These are phyloP conservation scores for Nitzschia inconspicua DNA, from an alignment of 108 stramenopile genomes.

Conservation along the genomic window DNA sequence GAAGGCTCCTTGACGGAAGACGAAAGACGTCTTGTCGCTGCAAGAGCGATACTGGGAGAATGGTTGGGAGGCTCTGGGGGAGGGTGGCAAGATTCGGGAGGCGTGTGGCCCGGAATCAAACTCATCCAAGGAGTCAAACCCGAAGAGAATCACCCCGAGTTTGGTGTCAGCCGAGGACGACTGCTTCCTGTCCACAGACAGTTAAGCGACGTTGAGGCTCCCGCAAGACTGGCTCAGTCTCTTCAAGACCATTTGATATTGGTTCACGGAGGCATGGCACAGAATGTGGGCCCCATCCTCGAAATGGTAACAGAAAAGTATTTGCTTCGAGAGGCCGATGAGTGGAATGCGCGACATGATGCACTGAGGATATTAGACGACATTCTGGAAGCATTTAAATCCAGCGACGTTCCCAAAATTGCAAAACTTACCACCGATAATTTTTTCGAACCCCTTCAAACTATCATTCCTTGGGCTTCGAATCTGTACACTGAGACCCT, in stretches of 20 bases:
- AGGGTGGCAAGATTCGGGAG: slow-evolving; percentile 59
- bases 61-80: slow-evolving; percentile 69
- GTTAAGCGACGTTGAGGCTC: slow-evolving; percentile 45
- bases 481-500: slow-evolving; percentile 59
- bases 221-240: slow-evolving; percentile 24
- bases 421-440: slow-evolving; percentile 50
- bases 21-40: slow-evolving; percentile 55
- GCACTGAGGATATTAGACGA: slow-evolving; percentile 50
- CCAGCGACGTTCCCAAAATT: slow-evolving; percentile 33
- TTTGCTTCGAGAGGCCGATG: slow-evolving; percentile 45
- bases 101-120: slow-evolving; percentile 63
- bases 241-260: slow-evolving; percentile 43
- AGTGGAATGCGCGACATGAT: slow-evolving; percentile 48
- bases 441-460: slow-evolving; percentile 50
- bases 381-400: slow-evolving; percentile 42
- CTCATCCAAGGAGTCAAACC: slow-evolving; percentile 49
- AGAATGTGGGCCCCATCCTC: slow-evolving; percentile 57
- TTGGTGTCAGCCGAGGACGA: slow-evolving; percentile 50
- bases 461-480: slow-evolving; percentile 51
- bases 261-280: slow-evolving; percentile 61
- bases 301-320: slow-evolving; percentile 72
- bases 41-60: slow-evolving; percentile 62
- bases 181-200: slow-evolving; percentile 47
- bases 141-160: slow-evolving; percentile 41
- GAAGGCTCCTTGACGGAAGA: slow-evolving; percentile 37